phyloP scores from a whole-genome alignment of 768 basidiomycete genomes.

The Auricularia cornea region DNA sequence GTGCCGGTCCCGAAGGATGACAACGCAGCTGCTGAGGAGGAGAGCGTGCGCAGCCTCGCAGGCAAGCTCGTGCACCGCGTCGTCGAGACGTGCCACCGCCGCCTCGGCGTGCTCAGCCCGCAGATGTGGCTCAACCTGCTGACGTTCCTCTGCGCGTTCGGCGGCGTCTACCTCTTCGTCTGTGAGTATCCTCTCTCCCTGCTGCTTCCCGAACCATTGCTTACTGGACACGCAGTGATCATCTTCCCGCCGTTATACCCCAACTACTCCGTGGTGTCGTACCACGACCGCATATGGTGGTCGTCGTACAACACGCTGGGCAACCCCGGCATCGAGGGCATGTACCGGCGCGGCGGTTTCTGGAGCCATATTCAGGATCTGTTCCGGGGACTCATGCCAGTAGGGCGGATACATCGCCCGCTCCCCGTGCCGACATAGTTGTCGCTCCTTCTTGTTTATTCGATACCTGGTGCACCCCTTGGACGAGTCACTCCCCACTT shows the following conservation, averaged over 20 bases:
- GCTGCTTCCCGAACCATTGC: slow-evolving; percentile 20
- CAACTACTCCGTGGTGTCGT: slow-evolving; percentile 59
- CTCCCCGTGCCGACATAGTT: too few species aligned
- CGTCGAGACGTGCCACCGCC: not conserved
- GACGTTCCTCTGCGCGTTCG: slow-evolving; percentile 21
- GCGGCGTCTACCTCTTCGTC: slow-evolving; percentile 27
- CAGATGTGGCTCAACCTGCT: slow-evolving; percentile 10
- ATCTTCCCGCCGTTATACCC: slow-evolving; percentile 51
- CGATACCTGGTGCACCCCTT: too few species aligned
- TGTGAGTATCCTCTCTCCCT: not conserved
- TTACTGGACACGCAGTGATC: slow-evolving; percentile 53
- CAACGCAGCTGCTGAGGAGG: not conserved
- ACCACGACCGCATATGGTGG: slow-evolving; percentile 75
- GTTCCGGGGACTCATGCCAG: too few species aligned
- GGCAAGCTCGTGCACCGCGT: not conserved
- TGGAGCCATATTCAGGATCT: too few species aligned
- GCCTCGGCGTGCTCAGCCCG: not conserved
- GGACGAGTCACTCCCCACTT: too few species aligned
- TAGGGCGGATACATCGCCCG: too few species aligned
- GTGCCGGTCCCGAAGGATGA: not conserved
- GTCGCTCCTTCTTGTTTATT: too few species aligned
- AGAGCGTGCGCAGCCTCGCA: not conserved
- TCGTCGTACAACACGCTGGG: slow-evolving; percentile 67
- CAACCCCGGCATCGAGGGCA: slow-evolving; percentile 34
- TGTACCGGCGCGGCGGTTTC: not conserved